phyloP scores from a whole-genome alignment of 352 stramenopile genomes.

The Pythium dissotocum region DNA sequence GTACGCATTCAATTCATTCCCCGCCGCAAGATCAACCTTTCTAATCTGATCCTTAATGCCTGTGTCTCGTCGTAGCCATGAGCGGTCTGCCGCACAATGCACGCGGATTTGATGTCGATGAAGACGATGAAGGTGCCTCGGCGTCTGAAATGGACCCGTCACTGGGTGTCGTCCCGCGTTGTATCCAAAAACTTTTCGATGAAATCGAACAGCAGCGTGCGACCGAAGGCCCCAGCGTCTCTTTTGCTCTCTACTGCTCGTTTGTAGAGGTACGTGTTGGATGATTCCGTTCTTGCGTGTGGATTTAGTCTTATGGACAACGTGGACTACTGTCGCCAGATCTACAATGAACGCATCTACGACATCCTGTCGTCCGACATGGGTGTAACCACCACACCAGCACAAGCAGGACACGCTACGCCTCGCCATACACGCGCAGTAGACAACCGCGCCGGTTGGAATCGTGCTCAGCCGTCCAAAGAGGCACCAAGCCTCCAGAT shows the following conservation, averaged over 20 bases:
- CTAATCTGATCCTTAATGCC: no score
- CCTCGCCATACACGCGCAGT: background rate
- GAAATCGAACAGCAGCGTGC: conserved; percentile 35
- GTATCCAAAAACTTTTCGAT: conserved; percentile 55
- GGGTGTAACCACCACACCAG: background rate
- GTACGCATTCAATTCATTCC: conserved; percentile 26
- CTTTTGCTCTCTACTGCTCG: conserved; percentile 61
- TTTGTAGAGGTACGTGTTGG: conserved; percentile 52
- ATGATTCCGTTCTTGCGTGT: background rate
- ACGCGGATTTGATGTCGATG: background rate
- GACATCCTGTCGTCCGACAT: conserved; percentile 52
- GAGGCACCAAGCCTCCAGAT: conserved; percentile 56
- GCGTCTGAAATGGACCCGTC: conserved; percentile 28
- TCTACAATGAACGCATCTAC: conserved; percentile 83
- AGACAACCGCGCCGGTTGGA: conserved; percentile 51
- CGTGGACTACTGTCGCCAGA: conserved; percentile 30
- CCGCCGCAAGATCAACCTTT: no score
- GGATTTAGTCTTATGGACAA: no score
- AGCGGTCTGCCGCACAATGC: conserved; percentile 39
- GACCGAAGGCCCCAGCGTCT: conserved; percentile 17
- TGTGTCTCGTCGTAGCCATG: conserved; percentile 44
- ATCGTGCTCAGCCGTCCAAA: conserved; percentile 44
- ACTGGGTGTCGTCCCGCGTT: conserved; percentile 59
- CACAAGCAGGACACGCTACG: background rate
- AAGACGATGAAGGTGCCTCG: conserved; percentile 13